These are phyloP conservation scores for Brasenia schreberi DNA, from an alignment of 164 flowering plant species.

Conservation along the genomic window DNA sequence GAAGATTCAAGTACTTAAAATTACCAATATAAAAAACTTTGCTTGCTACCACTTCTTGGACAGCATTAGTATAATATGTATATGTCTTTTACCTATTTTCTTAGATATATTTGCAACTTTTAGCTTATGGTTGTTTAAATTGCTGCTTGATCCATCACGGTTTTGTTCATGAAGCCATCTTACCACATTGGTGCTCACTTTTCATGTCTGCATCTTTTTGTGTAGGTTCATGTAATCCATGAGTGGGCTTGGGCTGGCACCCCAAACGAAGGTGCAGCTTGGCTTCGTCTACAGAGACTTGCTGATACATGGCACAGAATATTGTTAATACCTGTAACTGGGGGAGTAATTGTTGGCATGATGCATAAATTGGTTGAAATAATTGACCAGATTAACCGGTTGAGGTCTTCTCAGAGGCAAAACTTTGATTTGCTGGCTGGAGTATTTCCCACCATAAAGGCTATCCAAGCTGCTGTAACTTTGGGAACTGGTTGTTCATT, in stretches of 20 bases:
- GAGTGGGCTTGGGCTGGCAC: slow-evolving; percentile 99
- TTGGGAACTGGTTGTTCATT: slow-evolving; percentile 97
- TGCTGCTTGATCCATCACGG: not conserved
- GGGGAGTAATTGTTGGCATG: slow-evolving; percentile 98
- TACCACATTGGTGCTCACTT: not conserved
- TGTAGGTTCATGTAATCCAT: slow-evolving; percentile 85
- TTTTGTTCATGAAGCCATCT: not conserved
- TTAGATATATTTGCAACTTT: too few relatives aligned
- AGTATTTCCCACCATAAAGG: slow-evolving; percentile 77
- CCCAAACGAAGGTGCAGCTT: slow-evolving; percentile 97
- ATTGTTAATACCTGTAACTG: slow-evolving; percentile 86
- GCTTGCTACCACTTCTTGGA: too few relatives aligned
- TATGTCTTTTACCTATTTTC: too few relatives aligned
- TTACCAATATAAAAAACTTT: too few relatives aligned
- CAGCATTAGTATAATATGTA: too few relatives aligned
- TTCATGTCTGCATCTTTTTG: not conserved
- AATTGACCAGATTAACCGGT: slow-evolving; percentile 69
- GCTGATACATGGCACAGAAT: slow-evolving; percentile 98
- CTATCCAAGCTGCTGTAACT: slow-evolving; percentile 95
- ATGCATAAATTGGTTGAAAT: slow-evolving; percentile 94
- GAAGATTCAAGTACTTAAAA: too few relatives aligned
- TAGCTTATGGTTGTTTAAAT: too few relatives aligned
- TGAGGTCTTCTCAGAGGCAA: slow-evolving; percentile 52
- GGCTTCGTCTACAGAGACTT: slow-evolving; percentile 90
- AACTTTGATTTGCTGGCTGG: slow-evolving; percentile 70